Conservation (phyloP, 495 filamentous ascomycete genomes). For the Daldinia loculata region DNA sequence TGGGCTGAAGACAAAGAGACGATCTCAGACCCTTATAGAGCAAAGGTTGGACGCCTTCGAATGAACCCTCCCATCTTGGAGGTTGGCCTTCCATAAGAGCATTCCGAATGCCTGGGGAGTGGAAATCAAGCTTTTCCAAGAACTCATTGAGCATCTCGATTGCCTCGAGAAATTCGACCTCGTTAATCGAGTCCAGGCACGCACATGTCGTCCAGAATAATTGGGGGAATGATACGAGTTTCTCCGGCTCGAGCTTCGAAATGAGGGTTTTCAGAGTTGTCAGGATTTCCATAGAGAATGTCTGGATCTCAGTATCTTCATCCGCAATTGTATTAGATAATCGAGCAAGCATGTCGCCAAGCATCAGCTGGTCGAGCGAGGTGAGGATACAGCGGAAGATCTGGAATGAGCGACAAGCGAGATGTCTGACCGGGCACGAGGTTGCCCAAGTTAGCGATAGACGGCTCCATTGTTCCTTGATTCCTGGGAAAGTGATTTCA, state of each 20-base stretch:
- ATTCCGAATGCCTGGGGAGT: conserved; percentile 70
- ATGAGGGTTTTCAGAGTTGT: conserved; percentile 93
- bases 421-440: conserved; percentile 92
- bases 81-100: conserved; percentile 80
- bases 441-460: conserved; percentile 94
- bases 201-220: conserved; percentile 98
- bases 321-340: conserved; percentile 96
- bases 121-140: conserved; percentile 82
- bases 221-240: conserved; percentile 87
- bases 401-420: conserved; percentile 96
- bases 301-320: conserved; percentile 88
- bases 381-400: conserved; percentile 94
- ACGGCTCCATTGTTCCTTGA: conserved; percentile 89
- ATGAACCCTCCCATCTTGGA: conserved; percentile 85
- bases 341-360: conserved; percentile 93
- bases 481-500: conserved; percentile 80
- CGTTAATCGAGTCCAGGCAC: conserved; percentile 93
- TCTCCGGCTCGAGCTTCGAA: conserved; percentile 76
- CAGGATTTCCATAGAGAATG: conserved; percentile 97
- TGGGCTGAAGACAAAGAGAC: conserved; percentile 77
- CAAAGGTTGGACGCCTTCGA: conserved; percentile 85
- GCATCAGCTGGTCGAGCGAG: conserved; percentile 88
- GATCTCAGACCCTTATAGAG: conserved; percentile 93
- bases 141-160: conserved; percentile 91
- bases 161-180: conserved; percentile 91